Evolutionary conservation across 2,329 filamentous ascomycete genomes (phyloP), one percentile per base, ranked within the genome.

Genomic region (Colletotrichum sp.): DNA sequence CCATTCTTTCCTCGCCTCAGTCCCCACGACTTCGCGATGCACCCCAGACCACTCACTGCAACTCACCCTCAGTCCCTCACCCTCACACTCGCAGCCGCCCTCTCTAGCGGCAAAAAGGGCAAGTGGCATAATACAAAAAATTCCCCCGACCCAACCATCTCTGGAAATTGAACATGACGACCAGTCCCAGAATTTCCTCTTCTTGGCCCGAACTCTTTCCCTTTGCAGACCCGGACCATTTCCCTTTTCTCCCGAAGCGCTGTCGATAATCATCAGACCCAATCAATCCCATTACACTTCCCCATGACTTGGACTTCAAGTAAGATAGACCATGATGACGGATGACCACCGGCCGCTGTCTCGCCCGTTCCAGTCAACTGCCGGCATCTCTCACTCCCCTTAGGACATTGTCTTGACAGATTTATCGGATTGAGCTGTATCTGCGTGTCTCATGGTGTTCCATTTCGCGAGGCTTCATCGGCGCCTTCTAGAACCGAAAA

Each of bases 91-190:
- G 19, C 63, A 48, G 15, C n/a, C 27, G 15, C 63, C 28, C 25
- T 48, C 19, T 22, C 30, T 57, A 28, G 34, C 72, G 68, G 72
- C 19, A 72, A 75, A 65, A 36, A 72, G 61, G 52, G 68, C 61
- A 44, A 67, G 57, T 22, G 28, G 55, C 34, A 63, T 66, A 55
- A 44, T 69, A 52, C 44, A 22, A 44, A 30, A 69, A 64, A 65
- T n/a, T 32, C 34, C 60, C 55, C 72, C 25, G 61, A 75, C 16
- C 15, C 39, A 28, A 28, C n/a, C 8, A 32, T 52, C 30, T 25
- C 34, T 60, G 59, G 72, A 75, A 72, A 75, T 75, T 75, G 30
- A 48, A 68, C 61, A 44, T 74, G 55, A 72, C 36, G 72, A 68
- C 28, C 39, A 36, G 22, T 67, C 44, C 61, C 55, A 36, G 32